These are phyloP conservation scores for Solanum hybrid DNA, from an alignment of 305 asterid species.

Conservation along the genomic window DNA sequence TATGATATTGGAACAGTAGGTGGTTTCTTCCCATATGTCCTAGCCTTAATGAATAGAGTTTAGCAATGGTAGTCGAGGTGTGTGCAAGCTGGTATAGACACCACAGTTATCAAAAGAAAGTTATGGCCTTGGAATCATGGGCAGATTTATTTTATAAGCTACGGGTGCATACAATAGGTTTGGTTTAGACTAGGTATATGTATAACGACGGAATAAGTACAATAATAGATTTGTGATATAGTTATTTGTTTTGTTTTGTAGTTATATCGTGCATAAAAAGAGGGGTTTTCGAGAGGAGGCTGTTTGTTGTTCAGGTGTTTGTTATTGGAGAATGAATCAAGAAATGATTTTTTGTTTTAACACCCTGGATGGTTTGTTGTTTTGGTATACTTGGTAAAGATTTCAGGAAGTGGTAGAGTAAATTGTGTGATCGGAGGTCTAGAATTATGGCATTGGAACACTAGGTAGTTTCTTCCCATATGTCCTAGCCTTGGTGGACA, in stretches of 20 bases:
- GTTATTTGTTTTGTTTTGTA: background rate
- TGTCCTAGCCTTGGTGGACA: background rate
- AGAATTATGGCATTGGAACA: background rate
- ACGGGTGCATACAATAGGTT: background rate
- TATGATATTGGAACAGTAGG: background rate
- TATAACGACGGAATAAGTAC: background rate
- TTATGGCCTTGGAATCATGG: background rate
- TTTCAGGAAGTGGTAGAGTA: background rate
- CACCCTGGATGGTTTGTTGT: background rate
- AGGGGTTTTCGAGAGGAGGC: background rate
- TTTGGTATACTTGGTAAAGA: background rate
- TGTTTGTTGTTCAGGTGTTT: background rate
- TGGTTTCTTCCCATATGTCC: background rate
- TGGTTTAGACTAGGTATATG: background rate
- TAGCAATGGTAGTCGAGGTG: background rate
- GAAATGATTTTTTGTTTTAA: background rate
- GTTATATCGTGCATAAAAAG: background rate
- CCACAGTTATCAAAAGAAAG: background rate
- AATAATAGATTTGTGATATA: background rate
- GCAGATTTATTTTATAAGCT: background rate
- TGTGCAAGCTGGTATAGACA: background rate
- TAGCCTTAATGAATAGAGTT: background rate
- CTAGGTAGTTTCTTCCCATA: background rate
- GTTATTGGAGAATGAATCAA: background rate
- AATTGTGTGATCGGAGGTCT: background rate